These are phyloP conservation scores for Bryum argenteum DNA, from an alignment of 225 moss, liverwort and hornwort species.

Conservation along the genomic window DNA sequence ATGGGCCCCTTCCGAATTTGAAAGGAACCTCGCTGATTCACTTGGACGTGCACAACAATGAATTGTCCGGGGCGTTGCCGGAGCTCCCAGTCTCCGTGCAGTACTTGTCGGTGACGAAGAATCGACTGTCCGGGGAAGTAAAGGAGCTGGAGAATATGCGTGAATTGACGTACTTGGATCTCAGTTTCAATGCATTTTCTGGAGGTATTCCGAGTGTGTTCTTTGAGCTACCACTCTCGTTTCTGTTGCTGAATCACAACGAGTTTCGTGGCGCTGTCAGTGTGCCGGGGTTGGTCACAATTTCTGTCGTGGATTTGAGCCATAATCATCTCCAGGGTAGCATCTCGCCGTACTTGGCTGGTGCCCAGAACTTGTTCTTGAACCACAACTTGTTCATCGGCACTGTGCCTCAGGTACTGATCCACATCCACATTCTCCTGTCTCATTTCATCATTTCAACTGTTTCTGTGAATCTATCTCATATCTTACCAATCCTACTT, in stretches of 20 bases:
- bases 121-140: conserved; percentile 34
- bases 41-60: conserved; percentile 42
- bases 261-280: conserved; percentile 38
- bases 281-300: conserved; percentile 30
- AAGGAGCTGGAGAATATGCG: conserved; percentile 8
- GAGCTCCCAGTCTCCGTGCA: conserved; percentile 34
- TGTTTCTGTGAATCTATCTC: no score
- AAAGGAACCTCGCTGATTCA: conserved; percentile 24
- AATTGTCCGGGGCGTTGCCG: conserved; percentile 29
- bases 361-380: conserved; percentile 50
- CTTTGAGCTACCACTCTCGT: conserved; percentile 38
- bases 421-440: no score
- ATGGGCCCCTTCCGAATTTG: conserved; percentile 38
- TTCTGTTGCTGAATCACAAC: conserved; percentile 48
- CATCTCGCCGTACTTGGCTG: conserved; percentile 44
- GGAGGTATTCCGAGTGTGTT: conserved; percentile 48
- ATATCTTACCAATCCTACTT: no score
- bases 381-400: conserved; percentile 57
- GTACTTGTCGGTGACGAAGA: conserved; percentile 44
- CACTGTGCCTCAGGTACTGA: conserved; percentile 49
- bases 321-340: conserved; percentile 45
- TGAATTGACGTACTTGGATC: conserved; percentile 39
- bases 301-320: conserved; percentile 53
- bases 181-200: conserved; percentile 45
- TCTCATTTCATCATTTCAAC: no score